These are phyloP conservation scores for Nemania sp. DNA, from an alignment of 2,329 filamentous ascomycete species.

Conservation along the genomic window DNA sequence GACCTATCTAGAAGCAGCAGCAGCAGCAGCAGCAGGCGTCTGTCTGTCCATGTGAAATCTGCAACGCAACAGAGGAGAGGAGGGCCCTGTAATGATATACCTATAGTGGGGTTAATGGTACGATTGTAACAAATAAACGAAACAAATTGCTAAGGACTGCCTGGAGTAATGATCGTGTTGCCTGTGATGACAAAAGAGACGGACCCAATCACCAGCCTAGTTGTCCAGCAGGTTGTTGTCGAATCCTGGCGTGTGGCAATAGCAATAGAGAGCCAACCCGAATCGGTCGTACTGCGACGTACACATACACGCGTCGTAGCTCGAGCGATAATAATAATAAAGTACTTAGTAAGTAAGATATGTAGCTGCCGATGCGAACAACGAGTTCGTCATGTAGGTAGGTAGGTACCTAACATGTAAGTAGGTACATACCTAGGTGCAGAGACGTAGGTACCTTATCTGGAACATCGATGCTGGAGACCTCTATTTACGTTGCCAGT, in stretches of 20 bases:
- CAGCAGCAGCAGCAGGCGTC: background rate
- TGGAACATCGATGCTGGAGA: no score
- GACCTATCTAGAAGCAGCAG: background rate
- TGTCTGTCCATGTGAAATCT: background rate
- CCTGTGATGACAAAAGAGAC: background rate
- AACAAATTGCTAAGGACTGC: background rate
- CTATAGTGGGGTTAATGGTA: background rate
- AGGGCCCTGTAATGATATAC: background rate
- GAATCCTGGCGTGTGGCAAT: no score
- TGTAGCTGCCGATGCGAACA: background rate
- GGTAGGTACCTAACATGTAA: no score
- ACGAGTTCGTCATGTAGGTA: background rate
- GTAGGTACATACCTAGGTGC: no score
- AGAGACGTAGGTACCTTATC: no score
- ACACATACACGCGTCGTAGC: slow-evolving; percentile 6
- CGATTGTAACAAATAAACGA: slow-evolving; percentile 12
- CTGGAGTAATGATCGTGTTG: slow-evolving; percentile 3
- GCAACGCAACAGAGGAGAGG: no score
- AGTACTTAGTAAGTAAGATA: no score
- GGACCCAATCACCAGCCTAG: no score
- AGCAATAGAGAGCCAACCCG: no score
- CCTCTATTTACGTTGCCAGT: no score
- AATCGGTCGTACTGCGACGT: no score
- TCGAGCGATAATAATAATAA: background rate
- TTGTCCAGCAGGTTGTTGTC: no score